Evolutionary conservation across 2,329 filamentous ascomycete species (phyloP), one percentile per base, ranked within the genome.

Genomic region (Trichoderma gracile): DNA sequence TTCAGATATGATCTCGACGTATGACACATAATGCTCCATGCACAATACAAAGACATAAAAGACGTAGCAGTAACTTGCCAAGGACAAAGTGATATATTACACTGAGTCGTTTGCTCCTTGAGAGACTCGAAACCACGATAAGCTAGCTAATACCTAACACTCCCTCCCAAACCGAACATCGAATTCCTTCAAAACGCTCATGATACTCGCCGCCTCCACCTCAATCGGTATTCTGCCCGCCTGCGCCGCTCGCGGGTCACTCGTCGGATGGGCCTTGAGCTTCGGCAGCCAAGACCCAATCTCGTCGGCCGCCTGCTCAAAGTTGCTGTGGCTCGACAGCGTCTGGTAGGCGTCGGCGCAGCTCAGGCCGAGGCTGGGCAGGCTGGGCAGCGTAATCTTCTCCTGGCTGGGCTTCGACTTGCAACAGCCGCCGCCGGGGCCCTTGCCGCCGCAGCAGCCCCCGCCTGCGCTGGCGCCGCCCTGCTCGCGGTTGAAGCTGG

Each of bases 171-270:
- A 93, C 61, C 90, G 80, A 56, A 91, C 82, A 71, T 93, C 90
- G 77, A 93, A 93, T 68, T 90, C 88, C 75, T 90, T 91, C 66
- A 93, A 77, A n/a, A 93, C 90, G 47, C 89, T 89, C 90, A 93
- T 93, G 62, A 93, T 92, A 74, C 90, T 93, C 0, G 90, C 90
- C 7, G 90, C 89, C 76, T 93, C 90, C 17, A 93, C 89, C 74
- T 93, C 90, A 70, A 93, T 87, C 1, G 90, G 87, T 47, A 83
- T 82, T 63, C 80, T 80, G 66, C 78, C 76, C 61, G 74, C 75
- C 62, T 74, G 72, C 57, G 77, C 63, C 72, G 71, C 70, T 67
- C 67, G 71, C 67, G 66, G 49, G 10, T 71, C 69, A 3, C 66
- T 69, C 52, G 77, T 74, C 2, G 82, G 82, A 0, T 83, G 82